These are phyloP conservation scores for Monosporascus ibericus DNA, from an alignment of 2,329 filamentous ascomycete genomes.

Conservation along the genomic window DNA sequence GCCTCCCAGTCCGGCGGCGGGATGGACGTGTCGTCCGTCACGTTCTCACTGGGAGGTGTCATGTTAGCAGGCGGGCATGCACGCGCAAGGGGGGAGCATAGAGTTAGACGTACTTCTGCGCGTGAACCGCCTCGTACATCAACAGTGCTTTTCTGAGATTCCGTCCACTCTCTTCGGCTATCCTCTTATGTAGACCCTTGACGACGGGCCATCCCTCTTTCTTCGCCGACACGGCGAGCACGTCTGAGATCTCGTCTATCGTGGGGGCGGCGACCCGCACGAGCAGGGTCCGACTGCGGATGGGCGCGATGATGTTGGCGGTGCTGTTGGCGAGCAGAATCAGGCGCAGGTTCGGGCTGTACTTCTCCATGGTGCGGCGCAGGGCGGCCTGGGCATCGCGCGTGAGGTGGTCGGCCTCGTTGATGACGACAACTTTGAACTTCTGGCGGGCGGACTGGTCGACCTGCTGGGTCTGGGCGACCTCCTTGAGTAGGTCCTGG, in stretches of 20 bases:
- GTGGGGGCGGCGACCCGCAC: slow-evolving; percentile 88
- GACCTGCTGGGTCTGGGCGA: slow-evolving; percentile 98
- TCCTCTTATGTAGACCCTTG: slow-evolving; percentile 70
- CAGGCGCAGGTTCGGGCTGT: slow-evolving; percentile 86
- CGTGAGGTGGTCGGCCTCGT: slow-evolving; percentile 91
- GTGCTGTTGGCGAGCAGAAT: slow-evolving; percentile 94
- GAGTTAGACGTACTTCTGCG: slow-evolving; percentile 70
- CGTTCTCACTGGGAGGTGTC: slow-evolving; percentile 63
- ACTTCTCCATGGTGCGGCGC: slow-evolving; percentile 97
- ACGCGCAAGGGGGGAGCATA: not conserved
- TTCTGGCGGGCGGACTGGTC: slow-evolving; percentile 82
- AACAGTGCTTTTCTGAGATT: slow-evolving; percentile 85
- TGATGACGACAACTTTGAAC: slow-evolving; percentile 99
- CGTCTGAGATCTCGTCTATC: slow-evolving; percentile 75
- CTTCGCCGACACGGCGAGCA: slow-evolving; percentile 63
- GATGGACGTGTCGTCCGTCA: slow-evolving; percentile 80
- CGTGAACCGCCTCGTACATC: slow-evolving; percentile 96
- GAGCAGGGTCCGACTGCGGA: slow-evolving; percentile 83
- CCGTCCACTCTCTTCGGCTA: slow-evolving; percentile 83
- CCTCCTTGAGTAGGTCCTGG: slow-evolving; percentile 93
- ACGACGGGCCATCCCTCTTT: slow-evolving; percentile 80
- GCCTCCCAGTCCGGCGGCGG: slow-evolving; percentile 97
- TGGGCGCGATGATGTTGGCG: slow-evolving; percentile 98
- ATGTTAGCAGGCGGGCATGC: slow-evolving; percentile 22
- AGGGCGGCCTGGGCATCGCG: slow-evolving; percentile 93